Evolutionary conservation across 208 protist species (phyloP).

Genomic region (Trypanosoma congolense): DNA sequence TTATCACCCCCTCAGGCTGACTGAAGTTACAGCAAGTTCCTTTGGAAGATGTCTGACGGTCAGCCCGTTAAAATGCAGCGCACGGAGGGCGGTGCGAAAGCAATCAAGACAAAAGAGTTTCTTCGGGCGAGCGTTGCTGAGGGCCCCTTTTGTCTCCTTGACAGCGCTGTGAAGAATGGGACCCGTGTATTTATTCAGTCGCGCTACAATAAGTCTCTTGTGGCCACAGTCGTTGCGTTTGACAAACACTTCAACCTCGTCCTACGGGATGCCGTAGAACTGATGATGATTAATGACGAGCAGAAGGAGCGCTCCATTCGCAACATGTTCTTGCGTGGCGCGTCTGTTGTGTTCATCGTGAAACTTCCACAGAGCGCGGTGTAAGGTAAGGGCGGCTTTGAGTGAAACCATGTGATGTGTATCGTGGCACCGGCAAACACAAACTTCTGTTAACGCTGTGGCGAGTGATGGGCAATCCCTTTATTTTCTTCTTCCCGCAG

Average conservation of each 20-base stretch:
- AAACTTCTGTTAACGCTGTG: not conserved
- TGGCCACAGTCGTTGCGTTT: slow-evolving; percentile 98
- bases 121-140: slow-evolving; percentile 52
- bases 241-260: slow-evolving; percentile 99
- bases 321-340: slow-evolving; percentile 99
- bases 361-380: slow-evolving; percentile 79
- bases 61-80: slow-evolving; percentile 30
- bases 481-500: too few relatives aligned
- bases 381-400: slow-evolving; percentile 2
- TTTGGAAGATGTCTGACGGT: slow-evolving; percentile 28
- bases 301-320: slow-evolving; percentile 93
- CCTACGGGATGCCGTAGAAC: slow-evolving; percentile 85
- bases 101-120: slow-evolving; percentile 47
- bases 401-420: not conserved
- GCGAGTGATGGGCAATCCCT: too few relatives aligned
- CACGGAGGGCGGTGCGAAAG: slow-evolving; percentile 19
- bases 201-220: slow-evolving; percentile 98
- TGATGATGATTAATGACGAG: slow-evolving; percentile 91
- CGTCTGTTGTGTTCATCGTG: slow-evolving; percentile 98
- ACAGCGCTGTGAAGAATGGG: slow-evolving; percentile 68
- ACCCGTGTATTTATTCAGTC: slow-evolving; percentile 97
- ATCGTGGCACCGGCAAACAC: not conserved
- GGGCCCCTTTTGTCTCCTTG: slow-evolving; percentile 78
- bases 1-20: too few relatives aligned
- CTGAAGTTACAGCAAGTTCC: not conserved